These are phyloP conservation scores for Cephalotrichum gorgonifer DNA, from an alignment of 2,329 filamentous ascomycete genomes.

Conservation along the genomic window DNA sequence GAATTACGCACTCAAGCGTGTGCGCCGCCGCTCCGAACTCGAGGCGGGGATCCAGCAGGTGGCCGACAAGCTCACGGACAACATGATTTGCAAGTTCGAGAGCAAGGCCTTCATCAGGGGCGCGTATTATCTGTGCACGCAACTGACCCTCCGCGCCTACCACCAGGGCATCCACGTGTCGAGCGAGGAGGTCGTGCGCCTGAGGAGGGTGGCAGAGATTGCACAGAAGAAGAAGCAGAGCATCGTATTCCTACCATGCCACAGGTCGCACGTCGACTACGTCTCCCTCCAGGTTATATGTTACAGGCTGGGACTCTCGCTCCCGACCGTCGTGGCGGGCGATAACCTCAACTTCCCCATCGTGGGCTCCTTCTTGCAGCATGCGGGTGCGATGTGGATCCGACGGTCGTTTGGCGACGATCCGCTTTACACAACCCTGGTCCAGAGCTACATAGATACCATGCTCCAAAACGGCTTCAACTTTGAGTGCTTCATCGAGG, in stretches of 20 bases:
- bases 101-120: constrained; percentile 84
- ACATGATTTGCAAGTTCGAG: constrained; percentile 99
- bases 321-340: constrained; percentile 87
- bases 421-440: constrained; percentile 79
- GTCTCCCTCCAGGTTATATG: constrained; percentile 92
- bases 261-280: constrained; percentile 93
- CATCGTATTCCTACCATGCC: constrained; percentile 90
- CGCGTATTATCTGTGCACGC: constrained; percentile 82
- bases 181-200: constrained; percentile 78
- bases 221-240: constrained; percentile 84
- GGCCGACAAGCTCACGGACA: constrained; percentile 76
- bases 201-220: constrained; percentile 72
- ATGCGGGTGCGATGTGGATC: constrained; percentile 97
- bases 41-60: constrained; percentile 68
- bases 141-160: constrained; percentile 84
- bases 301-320: constrained; percentile 77
- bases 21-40: constrained; percentile 51
- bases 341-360: constrained; percentile 95
- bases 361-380: constrained; percentile 81
- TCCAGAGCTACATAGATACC: constrained; percentile 93
- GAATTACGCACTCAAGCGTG: constrained; percentile 31
- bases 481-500: constrained; percentile 96
- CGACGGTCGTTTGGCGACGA: constrained; percentile 87
- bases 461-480: constrained; percentile 86
- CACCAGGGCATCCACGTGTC: constrained; percentile 96